Conservation (phyloP, 768 basidiomycete genomes). For the Solioccasus polychromus region DNA sequence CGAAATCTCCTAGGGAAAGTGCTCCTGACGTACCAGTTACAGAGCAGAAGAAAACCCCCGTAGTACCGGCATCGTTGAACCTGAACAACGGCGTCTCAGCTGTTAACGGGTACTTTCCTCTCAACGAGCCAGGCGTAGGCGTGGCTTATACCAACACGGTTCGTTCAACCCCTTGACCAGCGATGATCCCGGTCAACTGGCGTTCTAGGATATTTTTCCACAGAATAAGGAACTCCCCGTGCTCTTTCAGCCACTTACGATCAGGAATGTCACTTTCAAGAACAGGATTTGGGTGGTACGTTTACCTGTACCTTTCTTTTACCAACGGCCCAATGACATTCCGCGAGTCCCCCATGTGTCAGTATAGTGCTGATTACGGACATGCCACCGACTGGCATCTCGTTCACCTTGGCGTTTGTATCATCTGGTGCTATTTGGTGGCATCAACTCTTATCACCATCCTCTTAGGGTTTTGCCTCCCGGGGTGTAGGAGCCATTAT, state of each 20-base stretch:
- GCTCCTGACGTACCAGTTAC: background rate
- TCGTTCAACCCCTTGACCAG: conserved; percentile 7
- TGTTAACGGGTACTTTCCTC: conserved; percentile 53
- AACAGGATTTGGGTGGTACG: conserved; percentile 69
- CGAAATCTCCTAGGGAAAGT: too few species aligned
- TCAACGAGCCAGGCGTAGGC: conserved; percentile 59
- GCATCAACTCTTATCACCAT: background rate
- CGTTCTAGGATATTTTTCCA: conserved; percentile 34
- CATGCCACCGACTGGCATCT: conserved; percentile 83
- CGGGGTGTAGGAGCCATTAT: conserved; percentile 69
- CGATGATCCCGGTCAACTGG: background rate
- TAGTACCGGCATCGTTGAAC: conserved; percentile 12
- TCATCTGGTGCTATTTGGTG: background rate
- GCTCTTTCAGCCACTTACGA: conserved; percentile 64
- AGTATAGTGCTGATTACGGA: conserved; percentile 72
- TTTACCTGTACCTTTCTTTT: background rate
- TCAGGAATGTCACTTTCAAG: conserved; percentile 63
- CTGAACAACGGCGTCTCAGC: conserved; percentile 49
- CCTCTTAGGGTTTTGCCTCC: conserved; percentile 54
- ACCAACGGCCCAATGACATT: background rate
- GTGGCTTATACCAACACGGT: conserved; percentile 29
- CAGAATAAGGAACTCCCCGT: conserved; percentile 52
- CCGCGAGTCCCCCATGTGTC: conserved; percentile 73
- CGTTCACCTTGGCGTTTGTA: conserved; percentile 64
- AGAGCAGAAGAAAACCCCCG: background rate